A percentile compares a stretch with the other conserved stretches of the same genome.
These are phyloP conservation scores for Mycena crocata DNA, from an alignment of 768 basidiomycete genomes.

Conservation along the genomic window DNA sequence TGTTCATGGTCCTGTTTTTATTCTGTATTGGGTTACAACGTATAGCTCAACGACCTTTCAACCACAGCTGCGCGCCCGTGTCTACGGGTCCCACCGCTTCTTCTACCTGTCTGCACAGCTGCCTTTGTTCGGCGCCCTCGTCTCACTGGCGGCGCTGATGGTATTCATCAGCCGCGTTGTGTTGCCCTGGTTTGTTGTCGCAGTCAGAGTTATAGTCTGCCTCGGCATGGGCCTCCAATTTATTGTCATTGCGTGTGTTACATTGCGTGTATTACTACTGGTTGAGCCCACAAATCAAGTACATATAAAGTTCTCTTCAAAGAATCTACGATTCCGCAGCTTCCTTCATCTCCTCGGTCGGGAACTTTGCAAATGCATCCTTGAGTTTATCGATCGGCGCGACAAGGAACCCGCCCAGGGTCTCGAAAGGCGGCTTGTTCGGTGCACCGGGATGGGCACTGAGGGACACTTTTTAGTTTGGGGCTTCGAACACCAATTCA, in stretches of 20 bases:
- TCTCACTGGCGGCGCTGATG: constrained; percentile 3
- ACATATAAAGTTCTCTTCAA: too few species aligned
- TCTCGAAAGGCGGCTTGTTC: constrained; percentile 72
- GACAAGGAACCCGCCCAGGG: constrained; percentile 62
- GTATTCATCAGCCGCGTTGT: background rate
- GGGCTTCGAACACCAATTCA: constrained; percentile 27
- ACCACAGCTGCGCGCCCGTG: constrained; percentile 9
- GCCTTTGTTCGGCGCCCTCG: background rate
- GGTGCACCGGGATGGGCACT: constrained; percentile 66
- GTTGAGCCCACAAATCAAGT: too few species aligned
- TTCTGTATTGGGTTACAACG: background rate
- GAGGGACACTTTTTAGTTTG: background rate
- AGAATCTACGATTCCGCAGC: constrained; percentile 18
- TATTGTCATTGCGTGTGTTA: background rate
- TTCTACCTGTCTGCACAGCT: constrained; percentile 16
- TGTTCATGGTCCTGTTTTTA: constrained; percentile 6
- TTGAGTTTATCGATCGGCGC: constrained; percentile 70
- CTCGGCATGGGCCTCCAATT: background rate
- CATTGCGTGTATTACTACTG: too few species aligned
- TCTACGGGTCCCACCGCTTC: constrained; percentile 13
- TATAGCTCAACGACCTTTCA: background rate
- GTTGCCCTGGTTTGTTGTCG: background rate
- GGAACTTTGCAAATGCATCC: constrained; percentile 67
- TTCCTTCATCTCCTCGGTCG: constrained; percentile 64
- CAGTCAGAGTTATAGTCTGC: background rate